Evolutionary conservation across 441 rosid species (phyloP), one percentile per base, ranked within the genome.

Genomic region (Corymbia calophylla): DNA sequence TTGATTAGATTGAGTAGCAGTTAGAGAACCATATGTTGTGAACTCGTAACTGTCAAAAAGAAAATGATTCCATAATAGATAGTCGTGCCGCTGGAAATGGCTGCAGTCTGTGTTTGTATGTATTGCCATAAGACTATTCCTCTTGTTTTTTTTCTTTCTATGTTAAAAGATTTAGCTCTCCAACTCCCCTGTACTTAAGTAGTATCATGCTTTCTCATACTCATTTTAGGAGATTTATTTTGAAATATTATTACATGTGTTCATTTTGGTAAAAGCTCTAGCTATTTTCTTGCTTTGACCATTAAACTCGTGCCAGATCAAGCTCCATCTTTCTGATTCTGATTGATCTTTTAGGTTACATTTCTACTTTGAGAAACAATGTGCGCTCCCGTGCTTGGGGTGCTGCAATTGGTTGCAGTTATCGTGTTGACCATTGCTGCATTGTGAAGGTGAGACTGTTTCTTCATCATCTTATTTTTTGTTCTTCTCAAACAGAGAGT

Each of bases 361-460:
- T 96, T 70, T 97, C 99, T 56, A 97, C 96, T 94, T 95, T 97
- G 91, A 95, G 99, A 93, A 98, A 98, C 93, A 97, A 95, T 93
- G 98, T 98, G 53, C 99, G 99, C 32, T 98, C 99, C 90, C 98
- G 99, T 91, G 98, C 99, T 32, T 98, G 99, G 99, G 99, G 99
- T 92, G 99, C 99, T 91, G 99, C 99, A 92, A 98, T 97, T 87
- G 97, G 98, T 86, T 98, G 99, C 92, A 98, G 99, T 91, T 98
- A 96, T 94, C 95, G 95, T 89, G 97, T 98, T 89, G 98, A 98
- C 92, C 93, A 96, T 88, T 98, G 99, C 95, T 98, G 97, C 96
- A 97, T 98, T 92, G 94, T 97, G 92, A 97, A 98, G 99, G 99
- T 98, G 90, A 91, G 87, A 86, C 88, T n/a, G 16, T 89, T 88